Evolutionary conservation across 2,329 filamentous ascomycete genomes (phyloP), one percentile per base, ranked within the genome.

Genomic region (Metarhizium guizhouense): DNA sequence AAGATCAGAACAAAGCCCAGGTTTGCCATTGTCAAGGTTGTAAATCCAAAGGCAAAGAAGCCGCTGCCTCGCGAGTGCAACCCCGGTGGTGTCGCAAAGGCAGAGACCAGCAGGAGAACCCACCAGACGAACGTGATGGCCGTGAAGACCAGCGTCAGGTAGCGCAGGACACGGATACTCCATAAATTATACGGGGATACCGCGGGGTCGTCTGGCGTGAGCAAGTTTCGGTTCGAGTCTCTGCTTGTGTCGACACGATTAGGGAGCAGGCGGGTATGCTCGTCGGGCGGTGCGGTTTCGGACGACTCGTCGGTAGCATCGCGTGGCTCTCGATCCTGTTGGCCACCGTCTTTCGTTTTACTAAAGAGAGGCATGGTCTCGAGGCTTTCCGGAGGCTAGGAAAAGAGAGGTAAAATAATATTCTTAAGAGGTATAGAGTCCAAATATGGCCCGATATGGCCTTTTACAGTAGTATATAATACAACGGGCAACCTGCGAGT

Each of bases 111-210:
- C 38, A 96, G 77, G 54, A 96, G 70, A 10, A 90, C 80, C 93
- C 94, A 97, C 93, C 93, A 97, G n/a, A 90, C 65, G 65, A 95
- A 90, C 55, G 85, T 88, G 63, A 92, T 68, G 53, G 84, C 70
- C 20, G 93, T 77, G 66, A 96, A 88, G 42, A 90, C 64, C 55
- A 95, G 77, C 5, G 90, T 93, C 58, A 94, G 70, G 66, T 85
- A 89, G 67, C 91, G 84, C 54, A 94, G 77, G 50, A 88, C 82
- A 18, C 94, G 86, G 52, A 99, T 88, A 57, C 84, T 90, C 87
- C 91, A 96, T 42, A 97, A 82, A 64, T 99, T 99, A 74, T 96
- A 96, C 0, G 94, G 94, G 3, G 90, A 89, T 71, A 95, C 74
- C n/a, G 73, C 74, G 10, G 74, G 73, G 56, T 76, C 74, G 54